phyloP scores from a whole-genome alignment of 2,329 filamentous ascomycete genomes.

The Fusarium sp. region DNA sequence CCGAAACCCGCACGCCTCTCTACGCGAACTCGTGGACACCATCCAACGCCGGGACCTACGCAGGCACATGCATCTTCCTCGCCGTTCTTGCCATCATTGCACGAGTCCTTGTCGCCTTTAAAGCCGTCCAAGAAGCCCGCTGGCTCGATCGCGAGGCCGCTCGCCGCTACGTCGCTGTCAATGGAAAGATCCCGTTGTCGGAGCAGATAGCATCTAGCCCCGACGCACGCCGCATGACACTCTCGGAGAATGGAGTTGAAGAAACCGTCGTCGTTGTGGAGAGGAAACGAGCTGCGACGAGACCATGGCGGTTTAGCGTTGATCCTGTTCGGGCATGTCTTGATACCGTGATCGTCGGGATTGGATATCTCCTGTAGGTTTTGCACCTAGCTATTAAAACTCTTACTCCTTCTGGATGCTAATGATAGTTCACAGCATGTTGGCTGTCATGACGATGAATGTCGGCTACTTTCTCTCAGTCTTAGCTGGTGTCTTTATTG shows the following conservation, averaged over 20 bases:
- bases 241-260: constrained; percentile 80
- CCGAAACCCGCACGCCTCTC: constrained; percentile 59
- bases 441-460: constrained; percentile 92
- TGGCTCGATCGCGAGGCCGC: constrained; percentile 79
- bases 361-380: constrained; percentile 88
- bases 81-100: constrained; percentile 78
- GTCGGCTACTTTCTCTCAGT: constrained; percentile 86
- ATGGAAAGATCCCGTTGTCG: constrained; percentile 69
- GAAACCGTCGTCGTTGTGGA: constrained; percentile 82
- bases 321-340: constrained; percentile 79
- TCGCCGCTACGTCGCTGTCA: constrained; percentile 81
- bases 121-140: constrained; percentile 68
- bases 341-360: constrained; percentile 77
- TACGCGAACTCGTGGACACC: constrained; percentile 80
- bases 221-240: constrained; percentile 71
- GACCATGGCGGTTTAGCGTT: constrained; percentile 84
- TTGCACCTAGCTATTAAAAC: neutral
- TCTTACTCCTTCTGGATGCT: neutral
- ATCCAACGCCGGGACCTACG: constrained; percentile 75
- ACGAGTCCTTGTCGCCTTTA: constrained; percentile 77
- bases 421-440: constrained; percentile 72
- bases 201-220: constrained; percentile 69
- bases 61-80: constrained; percentile 91
- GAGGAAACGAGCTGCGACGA: constrained; percentile 60
- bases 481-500: constrained; percentile 84